Conservation (phyloP, 73 alveolate species). For the Effrenium voratum region DNA sequence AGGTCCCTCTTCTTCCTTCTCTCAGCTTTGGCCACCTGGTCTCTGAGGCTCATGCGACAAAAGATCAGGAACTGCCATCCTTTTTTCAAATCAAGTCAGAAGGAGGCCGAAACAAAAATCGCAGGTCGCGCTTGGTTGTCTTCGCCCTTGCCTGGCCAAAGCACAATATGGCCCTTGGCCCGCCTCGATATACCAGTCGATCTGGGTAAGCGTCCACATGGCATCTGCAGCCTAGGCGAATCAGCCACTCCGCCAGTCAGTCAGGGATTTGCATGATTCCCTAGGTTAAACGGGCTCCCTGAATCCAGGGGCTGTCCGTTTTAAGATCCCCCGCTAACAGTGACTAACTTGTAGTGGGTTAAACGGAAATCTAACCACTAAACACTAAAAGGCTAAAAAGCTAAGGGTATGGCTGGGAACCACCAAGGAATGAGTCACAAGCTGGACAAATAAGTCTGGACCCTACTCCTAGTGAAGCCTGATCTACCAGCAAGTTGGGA, state of each 20-base stretch:
- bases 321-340: neutral
- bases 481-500: neutral
- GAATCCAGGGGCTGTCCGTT: no score
- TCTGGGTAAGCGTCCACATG: constrained; percentile 51
- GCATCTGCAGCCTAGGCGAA: constrained; percentile 6
- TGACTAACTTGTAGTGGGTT: neutral
- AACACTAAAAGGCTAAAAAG: no score
- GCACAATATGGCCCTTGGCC: neutral
- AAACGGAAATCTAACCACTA: neutral
- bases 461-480: neutral
- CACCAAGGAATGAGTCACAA: neutral
- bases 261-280: neutral
- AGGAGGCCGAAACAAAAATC: no score
- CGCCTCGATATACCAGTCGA: constrained; percentile 47
- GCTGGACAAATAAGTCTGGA: neutral
- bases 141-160: neutral
- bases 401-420: neutral
- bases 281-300: neutral
- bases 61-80: neutral
- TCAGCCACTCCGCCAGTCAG: neutral
- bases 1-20: neutral
- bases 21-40: neutral
- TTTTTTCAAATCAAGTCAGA: neutral
- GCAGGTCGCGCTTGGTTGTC: no score
- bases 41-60: neutral